A percentile compares a stretch with the other conserved stretches of the same genome.
Evolutionary conservation across 805 yeast genomes (phyloP).

Genomic region (Wickerhamomyces bovis): DNA sequence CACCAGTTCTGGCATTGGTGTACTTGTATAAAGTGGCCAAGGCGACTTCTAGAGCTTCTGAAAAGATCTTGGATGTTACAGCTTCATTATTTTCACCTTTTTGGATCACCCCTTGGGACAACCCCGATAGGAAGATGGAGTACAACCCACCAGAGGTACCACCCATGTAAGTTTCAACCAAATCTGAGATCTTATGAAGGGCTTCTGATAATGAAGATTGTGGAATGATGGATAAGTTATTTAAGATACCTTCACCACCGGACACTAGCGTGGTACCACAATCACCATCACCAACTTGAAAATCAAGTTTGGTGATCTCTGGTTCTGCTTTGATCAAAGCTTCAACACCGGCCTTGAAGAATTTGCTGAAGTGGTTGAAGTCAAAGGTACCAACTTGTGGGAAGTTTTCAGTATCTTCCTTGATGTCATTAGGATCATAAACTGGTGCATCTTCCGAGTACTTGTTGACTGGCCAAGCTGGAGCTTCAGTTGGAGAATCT

Average conservation of each 20-base stretch:
- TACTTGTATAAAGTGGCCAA: conserved; percentile 72
- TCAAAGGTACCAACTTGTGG: conserved; percentile 32
- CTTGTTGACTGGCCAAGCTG: conserved; percentile 60
- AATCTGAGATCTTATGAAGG: conserved; percentile 67
- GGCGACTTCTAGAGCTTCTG: conserved; percentile 50
- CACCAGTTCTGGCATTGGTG: conserved; percentile 85
- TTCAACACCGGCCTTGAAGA: conserved; percentile 46
- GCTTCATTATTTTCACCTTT: conserved; percentile 26
- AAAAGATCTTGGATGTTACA: conserved; percentile 28
- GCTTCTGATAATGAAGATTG: conserved; percentile 43
- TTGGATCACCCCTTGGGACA: conserved; percentile 46
- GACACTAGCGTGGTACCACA: conserved; percentile 87
- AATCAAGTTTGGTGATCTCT: conserved; percentile 75
- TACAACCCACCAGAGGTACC: conserved; percentile 95
- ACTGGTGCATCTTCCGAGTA: conserved; percentile 25
- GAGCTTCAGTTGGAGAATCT: conserved; percentile 70
- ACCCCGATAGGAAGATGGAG: conserved; percentile 76
- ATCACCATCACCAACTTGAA: conserved; percentile 94
- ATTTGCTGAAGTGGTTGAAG: conserved; percentile 24
- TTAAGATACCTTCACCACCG: conserved; percentile 71
- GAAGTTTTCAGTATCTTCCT: conserved; percentile 27
- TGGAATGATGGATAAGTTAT: conserved; percentile 41
- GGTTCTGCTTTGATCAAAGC: conserved; percentile 64
- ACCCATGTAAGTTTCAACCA: conserved; percentile 91
- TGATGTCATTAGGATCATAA: conserved; percentile 24